Percentiles rank a stretch among this genome's conserved stretches.
Conservation (phyloP, 1,139 yeast species). For the Taphrina wiesneri region DNA sequence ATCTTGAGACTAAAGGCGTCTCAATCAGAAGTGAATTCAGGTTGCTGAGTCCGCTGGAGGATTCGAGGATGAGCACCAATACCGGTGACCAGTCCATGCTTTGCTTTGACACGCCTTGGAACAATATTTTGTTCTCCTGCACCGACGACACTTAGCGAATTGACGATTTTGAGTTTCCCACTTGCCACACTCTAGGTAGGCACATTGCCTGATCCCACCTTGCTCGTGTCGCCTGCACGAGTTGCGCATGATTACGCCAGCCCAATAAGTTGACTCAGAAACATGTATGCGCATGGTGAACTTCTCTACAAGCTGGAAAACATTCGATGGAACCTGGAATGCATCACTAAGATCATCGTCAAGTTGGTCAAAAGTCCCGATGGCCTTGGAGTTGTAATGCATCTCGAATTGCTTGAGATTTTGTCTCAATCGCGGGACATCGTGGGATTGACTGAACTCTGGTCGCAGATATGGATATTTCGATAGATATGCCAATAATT, state of each 20-base stretch:
- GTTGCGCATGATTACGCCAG: conserved; percentile 93
- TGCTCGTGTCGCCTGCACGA: conserved; percentile 81
- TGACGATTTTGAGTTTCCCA: conserved; percentile 92
- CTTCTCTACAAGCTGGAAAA: conserved; percentile 88
- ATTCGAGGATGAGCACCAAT: conserved; percentile 67
- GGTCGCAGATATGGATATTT: conserved; percentile 82
- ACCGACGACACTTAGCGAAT: conserved; percentile 90
- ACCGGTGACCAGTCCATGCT: conserved; percentile 91
- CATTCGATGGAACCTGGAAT: conserved; percentile 51
- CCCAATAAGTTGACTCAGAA: conserved; percentile 90
- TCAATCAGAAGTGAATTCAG: too few relatives aligned
- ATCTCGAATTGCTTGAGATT: conserved; percentile 37
- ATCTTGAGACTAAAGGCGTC: too few relatives aligned
- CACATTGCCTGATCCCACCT: conserved; percentile 94
- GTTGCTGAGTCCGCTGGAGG: background rate
- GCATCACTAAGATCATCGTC: conserved; percentile 28
- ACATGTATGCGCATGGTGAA: conserved; percentile 71
- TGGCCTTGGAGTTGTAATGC: conserved; percentile 19
- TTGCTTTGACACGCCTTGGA: conserved; percentile 85
- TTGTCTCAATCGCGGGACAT: conserved; percentile 51
- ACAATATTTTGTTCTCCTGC: conserved; percentile 93
- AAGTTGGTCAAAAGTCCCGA: conserved; percentile 16
- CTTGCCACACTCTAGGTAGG: conserved; percentile 87
- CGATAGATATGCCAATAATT: conserved; percentile 85
- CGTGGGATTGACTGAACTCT: conserved; percentile 68